Conservation (phyloP, 495 filamentous ascomycete genomes). For the Neohortaea acidophila region DNA sequence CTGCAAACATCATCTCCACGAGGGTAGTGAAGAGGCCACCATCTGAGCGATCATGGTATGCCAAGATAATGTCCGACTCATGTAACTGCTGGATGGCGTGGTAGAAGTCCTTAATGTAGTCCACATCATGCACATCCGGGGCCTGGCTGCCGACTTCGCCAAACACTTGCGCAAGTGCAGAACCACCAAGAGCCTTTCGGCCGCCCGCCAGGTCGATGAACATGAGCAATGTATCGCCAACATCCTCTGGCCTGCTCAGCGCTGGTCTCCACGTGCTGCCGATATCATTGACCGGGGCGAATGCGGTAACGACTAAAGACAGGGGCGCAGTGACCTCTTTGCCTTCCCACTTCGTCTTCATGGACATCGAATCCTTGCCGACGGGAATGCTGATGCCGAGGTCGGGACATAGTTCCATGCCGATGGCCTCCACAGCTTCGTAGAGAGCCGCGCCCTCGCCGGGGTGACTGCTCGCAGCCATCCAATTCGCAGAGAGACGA, state of each 20-base stretch:
- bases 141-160: slow-evolving; percentile 68
- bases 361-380: slow-evolving; percentile 94
- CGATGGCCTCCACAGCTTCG: slow-evolving; percentile 85
- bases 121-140: slow-evolving; percentile 70
- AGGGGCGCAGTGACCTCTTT: slow-evolving; percentile 88
- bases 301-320: slow-evolving; percentile 79
- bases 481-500: slow-evolving; percentile 93
- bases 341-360: slow-evolving; percentile 95
- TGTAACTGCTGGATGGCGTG: slow-evolving; percentile 79
- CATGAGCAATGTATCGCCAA: slow-evolving; percentile 77
- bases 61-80: slow-evolving; percentile 72
- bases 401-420: slow-evolving; percentile 69
- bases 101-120: slow-evolving; percentile 78
- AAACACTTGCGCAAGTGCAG: slow-evolving; percentile 84
- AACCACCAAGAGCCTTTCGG: slow-evolving; percentile 70
- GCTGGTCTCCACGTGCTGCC: slow-evolving; percentile 86
- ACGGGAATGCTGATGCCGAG: slow-evolving; percentile 87
- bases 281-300: slow-evolving; percentile 64
- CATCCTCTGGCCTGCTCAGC: slow-evolving; percentile 65
- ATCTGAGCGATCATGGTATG: slow-evolving; percentile 89
- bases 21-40: slow-evolving; percentile 86
- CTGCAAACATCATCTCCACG: slow-evolving; percentile 96
- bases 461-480: slow-evolving; percentile 85
- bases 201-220: slow-evolving; percentile 78
- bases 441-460: slow-evolving; percentile 91